A percentile compares a stretch with the other conserved stretches of the same genome.
Evolutionary conservation across 176 grass and related monocot genomes (phyloP).

Genomic region (Leersia perrieri): DNA sequence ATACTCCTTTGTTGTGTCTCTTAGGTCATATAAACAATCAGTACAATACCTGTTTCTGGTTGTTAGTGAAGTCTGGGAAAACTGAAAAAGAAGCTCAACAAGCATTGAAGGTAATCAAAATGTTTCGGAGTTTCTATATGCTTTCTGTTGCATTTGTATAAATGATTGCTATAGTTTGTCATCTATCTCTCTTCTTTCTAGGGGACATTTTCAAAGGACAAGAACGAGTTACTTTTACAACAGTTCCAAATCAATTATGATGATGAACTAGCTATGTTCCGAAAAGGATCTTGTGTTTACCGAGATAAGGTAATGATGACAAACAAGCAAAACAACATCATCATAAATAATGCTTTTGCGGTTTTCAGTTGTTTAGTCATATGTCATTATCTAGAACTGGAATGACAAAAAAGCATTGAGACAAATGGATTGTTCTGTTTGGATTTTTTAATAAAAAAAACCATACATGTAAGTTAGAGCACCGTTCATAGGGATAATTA

Average conservation of each 20-base stretch:
- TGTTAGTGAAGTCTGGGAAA: constrained; percentile 80
- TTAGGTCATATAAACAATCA: constrained; percentile 88
- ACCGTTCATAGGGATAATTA: constrained; percentile 13
- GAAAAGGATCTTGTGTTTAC: constrained; percentile 65
- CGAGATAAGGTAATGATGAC: constrained; percentile 48
- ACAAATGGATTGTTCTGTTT: not conserved
- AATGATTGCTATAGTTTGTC: not conserved
- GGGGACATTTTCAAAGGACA: constrained; percentile 67
- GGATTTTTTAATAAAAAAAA: not conserved
- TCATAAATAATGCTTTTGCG: not conserved
- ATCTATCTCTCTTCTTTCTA: constrained; percentile 10
- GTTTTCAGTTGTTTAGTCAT: not conserved
- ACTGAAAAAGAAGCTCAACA: constrained; percentile 64
- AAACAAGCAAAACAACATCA: not conserved
- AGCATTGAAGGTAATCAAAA: constrained; percentile 49
- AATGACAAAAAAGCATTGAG: not conserved
- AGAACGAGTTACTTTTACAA: constrained; percentile 64
- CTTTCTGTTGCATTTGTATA: not conserved
- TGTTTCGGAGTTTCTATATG: not conserved
- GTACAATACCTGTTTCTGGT: constrained; percentile 79
- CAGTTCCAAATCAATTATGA: constrained; percentile 64
- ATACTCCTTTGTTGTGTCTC: constrained; percentile 12
- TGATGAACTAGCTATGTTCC: constrained; percentile 54
- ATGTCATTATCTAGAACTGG: not conserved
- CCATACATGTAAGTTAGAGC: too few species aligned